Evolutionary conservation across 1,284 basidiomycete genomes (phyloP), one percentile per base, ranked within the genome.

Genomic region (Ceratobasidium sp.): DNA sequence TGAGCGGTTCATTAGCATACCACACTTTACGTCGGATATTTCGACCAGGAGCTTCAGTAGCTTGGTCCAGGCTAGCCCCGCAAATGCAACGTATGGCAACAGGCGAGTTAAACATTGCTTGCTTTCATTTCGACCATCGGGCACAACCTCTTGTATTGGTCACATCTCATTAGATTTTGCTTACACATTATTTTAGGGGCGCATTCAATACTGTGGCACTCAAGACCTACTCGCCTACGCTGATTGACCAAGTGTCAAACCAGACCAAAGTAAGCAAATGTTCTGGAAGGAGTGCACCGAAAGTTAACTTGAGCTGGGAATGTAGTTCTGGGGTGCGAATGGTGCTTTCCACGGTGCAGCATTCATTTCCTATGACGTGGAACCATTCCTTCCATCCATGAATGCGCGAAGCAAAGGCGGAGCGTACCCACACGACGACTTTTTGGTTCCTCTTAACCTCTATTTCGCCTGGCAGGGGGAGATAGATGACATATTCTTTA

Each of bases 341-440:
- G 78, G 83, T 18, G 78, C 76, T 23, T 63, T 78, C 21, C 74
- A 80, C 11, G 78, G 79, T 0, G 83, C 80, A 1, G 64, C 75
- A 0, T 83, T 84, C 78, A 80, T 85, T 74, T 86, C 85, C 13
- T 89, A 87, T 76, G 84, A 82, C 69, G 81, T 88, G 73, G 87
- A 90, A 74, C 85, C 87, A 3, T 89, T 89, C 83, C 81, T 87
- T 4, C 78, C 84, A 0, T 78, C 77, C 26, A 76, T 87, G 73
- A 83, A 86, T 77, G 78, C 79, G 1, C 84, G 87, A 76, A 81
- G 79, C 61, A 73, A 79, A 14, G 79, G 78, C 3, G 76, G 78
- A 30, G 76, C 77, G 5, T 78, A 77, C 55, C 77, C 77, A 3
- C 76, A 85, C 1, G 77, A 80, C 18, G 84, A 87, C 66, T 74